Percentiles rank a stretch among this genome's conserved stretches.
These are phyloP conservation scores for Amanita pseudoporphyria DNA, from an alignment of 768 basidiomycete genomes.

Conservation along the genomic window DNA sequence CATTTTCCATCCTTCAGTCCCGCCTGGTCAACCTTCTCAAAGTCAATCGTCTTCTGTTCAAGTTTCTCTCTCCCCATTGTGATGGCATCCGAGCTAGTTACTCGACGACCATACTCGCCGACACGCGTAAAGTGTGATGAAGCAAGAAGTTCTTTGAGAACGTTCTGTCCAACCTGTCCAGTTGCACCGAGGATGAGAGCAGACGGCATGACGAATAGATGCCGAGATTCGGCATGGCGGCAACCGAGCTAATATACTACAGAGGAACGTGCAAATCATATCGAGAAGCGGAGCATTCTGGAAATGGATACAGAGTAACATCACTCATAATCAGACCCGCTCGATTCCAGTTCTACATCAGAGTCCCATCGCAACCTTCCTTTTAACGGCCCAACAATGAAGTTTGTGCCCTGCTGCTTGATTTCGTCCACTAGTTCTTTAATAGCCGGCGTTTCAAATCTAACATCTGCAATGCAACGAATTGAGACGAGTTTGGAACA, in stretches of 20 bases:
- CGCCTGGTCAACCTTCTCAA: constrained; percentile 40
- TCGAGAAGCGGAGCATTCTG: background rate
- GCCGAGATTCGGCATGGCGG: too few relatives aligned
- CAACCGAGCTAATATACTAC: too few relatives aligned
- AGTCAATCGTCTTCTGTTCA: constrained; percentile 57
- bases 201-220: constrained; percentile 2
- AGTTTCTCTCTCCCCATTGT: constrained; percentile 44
- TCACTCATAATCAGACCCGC: too few relatives aligned
- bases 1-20: constrained; percentile 47
- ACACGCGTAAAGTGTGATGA: constrained; percentile 47
- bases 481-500: too few relatives aligned
- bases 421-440: background rate
- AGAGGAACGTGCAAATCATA: too few relatives aligned
- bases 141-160: constrained; percentile 53
- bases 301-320: too few relatives aligned
- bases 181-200: constrained; percentile 75
- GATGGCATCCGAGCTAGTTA: constrained; percentile 36
- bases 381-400: too few relatives aligned
- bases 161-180: constrained; percentile 53
- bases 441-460: background rate
- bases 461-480: too few relatives aligned
- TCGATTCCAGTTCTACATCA: too few relatives aligned
- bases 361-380: too few relatives aligned
- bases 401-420: too few relatives aligned
- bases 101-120: constrained; percentile 59